Conservation (phyloP, 306 rosid species). For the Medicago arabica region DNA sequence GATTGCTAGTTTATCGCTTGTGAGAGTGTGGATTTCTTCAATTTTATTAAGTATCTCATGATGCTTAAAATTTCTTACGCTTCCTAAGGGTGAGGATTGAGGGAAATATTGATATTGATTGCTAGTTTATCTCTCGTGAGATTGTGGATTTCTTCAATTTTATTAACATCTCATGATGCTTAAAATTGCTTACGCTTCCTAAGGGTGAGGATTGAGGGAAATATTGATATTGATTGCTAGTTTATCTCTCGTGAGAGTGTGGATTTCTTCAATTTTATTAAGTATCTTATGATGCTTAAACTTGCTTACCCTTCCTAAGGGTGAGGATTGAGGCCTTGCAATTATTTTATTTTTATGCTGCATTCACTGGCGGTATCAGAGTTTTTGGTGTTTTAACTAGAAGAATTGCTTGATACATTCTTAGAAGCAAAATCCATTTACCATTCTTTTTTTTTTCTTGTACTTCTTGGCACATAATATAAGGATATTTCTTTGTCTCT, state of each 20-base stretch:
- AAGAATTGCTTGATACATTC: slow-evolving; percentile 30
- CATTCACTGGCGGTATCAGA: slow-evolving; percentile 21
- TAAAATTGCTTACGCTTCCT: not conserved
- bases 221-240: not conserved
- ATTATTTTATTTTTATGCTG: slow-evolving; percentile 29
- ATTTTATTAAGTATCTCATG: slow-evolving; percentile 15
- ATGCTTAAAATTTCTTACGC: slow-evolving; percentile 1
- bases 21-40: slow-evolving; percentile 6
- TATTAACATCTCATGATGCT: slow-evolving; percentile 3
- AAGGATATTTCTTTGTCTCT: slow-evolving; percentile 21
- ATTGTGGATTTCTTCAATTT: slow-evolving; percentile 17
- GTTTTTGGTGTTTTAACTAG: slow-evolving; percentile 12
- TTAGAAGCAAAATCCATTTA: slow-evolving; percentile 26
- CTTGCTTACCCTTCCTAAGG: not conserved
- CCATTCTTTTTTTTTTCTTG: not conserved
- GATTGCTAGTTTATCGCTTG: not conserved
- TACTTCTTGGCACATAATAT: slow-evolving; percentile 27
- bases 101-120: not conserved
- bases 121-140: not conserved
- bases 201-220: not conserved
- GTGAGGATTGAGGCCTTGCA: not conserved
- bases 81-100: not conserved
- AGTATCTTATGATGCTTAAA: slow-evolving; percentile 15
- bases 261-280: slow-evolving; percentile 19
- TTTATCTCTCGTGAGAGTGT: not conserved